A percentile compares a stretch with the other conserved stretches of the same genome.
These are phyloP conservation scores for Polyporus tsugae DNA, from an alignment of 1,284 basidiomycete genomes.

Conservation along the genomic window DNA sequence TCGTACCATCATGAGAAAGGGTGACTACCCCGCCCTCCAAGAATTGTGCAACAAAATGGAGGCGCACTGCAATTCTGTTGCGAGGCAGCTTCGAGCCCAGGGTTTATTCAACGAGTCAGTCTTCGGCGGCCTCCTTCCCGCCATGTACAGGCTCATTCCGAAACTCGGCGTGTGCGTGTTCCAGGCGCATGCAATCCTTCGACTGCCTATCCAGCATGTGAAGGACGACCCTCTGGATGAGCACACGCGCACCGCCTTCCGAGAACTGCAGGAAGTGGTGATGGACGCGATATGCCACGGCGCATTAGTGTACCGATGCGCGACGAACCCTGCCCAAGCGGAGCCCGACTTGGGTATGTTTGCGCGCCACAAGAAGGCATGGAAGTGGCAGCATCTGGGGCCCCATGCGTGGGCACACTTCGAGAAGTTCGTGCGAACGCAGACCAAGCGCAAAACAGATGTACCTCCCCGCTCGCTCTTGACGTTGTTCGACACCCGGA, in stretches of 20 bases:
- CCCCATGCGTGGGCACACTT: neutral
- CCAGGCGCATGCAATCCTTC: constrained; percentile 1
- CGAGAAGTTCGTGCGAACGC: neutral
- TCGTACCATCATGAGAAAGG: neutral
- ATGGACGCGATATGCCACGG: neutral
- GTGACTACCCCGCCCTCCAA: neutral
- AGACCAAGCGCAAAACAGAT: neutral
- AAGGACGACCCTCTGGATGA: neutral
- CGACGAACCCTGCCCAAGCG: neutral
- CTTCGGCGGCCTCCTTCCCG: neutral
- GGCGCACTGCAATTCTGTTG: neutral
- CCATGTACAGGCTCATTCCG: neutral
- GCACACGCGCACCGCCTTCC: neutral
- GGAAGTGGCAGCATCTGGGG: neutral
- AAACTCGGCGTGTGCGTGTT: neutral
- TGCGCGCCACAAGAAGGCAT: neutral
- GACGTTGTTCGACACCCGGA: neutral
- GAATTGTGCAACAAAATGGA: neutral
- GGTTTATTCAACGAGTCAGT: neutral
- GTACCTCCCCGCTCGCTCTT: neutral
- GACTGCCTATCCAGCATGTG: neutral
- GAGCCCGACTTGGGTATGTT: neutral
- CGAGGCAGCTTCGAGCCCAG: neutral
- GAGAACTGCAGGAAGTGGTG: neutral
- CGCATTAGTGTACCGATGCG: neutral